Base-by-base conservation (phyloP, 23 red algal species). In the Gracilaria gracilis region DNA sequence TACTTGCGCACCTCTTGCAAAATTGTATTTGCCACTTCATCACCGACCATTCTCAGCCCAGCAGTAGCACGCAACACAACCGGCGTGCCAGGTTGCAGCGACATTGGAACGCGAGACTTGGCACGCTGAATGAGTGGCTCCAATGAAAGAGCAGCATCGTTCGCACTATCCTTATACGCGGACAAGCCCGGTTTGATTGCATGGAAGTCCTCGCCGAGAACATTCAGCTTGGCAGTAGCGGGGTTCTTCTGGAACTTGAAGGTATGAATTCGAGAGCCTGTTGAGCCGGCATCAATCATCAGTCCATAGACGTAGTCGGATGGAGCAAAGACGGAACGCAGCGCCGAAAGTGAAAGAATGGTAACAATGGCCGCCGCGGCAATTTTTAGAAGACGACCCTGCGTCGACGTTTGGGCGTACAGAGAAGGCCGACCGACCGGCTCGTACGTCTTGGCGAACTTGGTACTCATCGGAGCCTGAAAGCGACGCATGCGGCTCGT, bases 211-310 rank as follows among this genome's bases (percentile, higher is more conserved):
- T 95, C 93, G n/a, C 34, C 36, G 21, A 83, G 58, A 12, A 95
- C 47, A 33, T 82, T 39, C 51, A 95, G 55, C 79, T 95, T 87
- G 11, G 55, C n/a, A 0, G 79, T 82, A 36, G 37, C 58, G 0
- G 85, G 67, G 61, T 84, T 36, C 46, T 67, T 61, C 19, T 29
- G 65, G 61, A 95, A 95, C n/a, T 38, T 75, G 72, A 91, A 95
- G 14, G 93, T 95, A 67, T 95, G 93, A 33, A 95, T 84, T 67
- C 93, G 93, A 64, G 75, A 84, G 25, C 93, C 93, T 16, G 93
- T 95, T 50, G 85, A 90, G 0, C 93, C 93, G 53, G 93, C 93
- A 44, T 95, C 93, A 70, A 95, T 95, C 93, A 95, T 95, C 12
- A 95, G 54, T 40, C 93, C 93, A 51, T 95, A 90, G 39, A 93